Conservation (phyloP, 1,284 basidiomycete genomes). For the Takashimella tepidaria region DNA sequence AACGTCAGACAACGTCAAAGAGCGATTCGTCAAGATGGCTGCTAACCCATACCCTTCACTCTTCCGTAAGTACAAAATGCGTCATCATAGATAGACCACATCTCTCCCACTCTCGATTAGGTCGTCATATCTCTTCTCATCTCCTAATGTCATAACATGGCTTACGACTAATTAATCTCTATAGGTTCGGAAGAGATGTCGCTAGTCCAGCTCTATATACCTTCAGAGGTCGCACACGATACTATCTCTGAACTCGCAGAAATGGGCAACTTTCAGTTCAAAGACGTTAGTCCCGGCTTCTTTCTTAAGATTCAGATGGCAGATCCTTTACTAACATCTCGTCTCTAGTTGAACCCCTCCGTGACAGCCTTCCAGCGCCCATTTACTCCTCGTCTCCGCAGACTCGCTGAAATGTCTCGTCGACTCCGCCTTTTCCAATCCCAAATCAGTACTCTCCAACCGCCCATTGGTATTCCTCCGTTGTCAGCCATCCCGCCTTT, state of each 20-base stretch:
- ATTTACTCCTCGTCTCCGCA: conserved; percentile 91
- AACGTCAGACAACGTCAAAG: not conserved
- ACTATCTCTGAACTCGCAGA: conserved; percentile 93
- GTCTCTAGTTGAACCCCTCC: conserved; percentile 75
- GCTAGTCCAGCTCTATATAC: conserved; percentile 95
- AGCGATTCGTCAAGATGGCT: conserved; percentile 15
- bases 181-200: conserved; percentile 94
- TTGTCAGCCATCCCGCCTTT: conserved; percentile 75
- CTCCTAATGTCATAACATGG: too few relatives aligned
- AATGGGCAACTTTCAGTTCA: conserved; percentile 94
- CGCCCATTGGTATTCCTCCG: conserved; percentile 69
- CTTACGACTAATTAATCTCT: too few relatives aligned
- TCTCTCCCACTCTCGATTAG: too few relatives aligned
- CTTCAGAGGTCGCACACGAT: conserved; percentile 94
- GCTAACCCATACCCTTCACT: conserved; percentile 61
- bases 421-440: conserved; percentile 83
- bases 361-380: conserved; percentile 98
- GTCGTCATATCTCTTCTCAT: too few relatives aligned
- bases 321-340: not conserved
- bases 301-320: not conserved
- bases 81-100: not conserved
- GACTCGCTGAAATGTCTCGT: conserved; percentile 92
- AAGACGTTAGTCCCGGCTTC: conserved; percentile 64
- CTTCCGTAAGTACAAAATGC: conserved; percentile 60
- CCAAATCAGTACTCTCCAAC: conserved; percentile 73